These are phyloP conservation scores for Coemansia sp. DNA, from an alignment of 192 early-diverging fungal genomes.

Conservation along the genomic window DNA sequence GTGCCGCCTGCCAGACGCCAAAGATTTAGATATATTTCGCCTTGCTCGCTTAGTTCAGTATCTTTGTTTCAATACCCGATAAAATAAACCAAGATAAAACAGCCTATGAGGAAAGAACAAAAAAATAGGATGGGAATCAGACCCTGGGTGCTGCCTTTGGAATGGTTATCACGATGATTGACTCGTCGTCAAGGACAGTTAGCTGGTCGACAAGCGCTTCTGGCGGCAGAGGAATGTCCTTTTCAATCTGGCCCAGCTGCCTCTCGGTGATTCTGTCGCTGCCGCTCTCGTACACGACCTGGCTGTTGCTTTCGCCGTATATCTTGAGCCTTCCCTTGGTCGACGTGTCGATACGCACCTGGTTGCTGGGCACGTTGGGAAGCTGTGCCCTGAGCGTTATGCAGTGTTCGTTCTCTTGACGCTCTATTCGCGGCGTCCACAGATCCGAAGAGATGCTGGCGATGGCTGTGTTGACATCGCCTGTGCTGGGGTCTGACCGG, in stretches of 20 bases:
- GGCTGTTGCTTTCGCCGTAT: constrained; percentile 43
- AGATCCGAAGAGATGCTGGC: constrained; percentile 37
- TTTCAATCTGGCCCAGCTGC: constrained; percentile 55
- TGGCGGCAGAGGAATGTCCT: constrained; percentile 47
- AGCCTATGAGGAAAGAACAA: no score
- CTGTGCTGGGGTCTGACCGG: constrained; percentile 3
- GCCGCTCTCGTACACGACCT: constrained; percentile 28
- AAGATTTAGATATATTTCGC: constrained; percentile 22
- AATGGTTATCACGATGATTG: background rate
- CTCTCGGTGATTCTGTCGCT: constrained; percentile 41
- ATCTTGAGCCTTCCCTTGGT: constrained; percentile 47
- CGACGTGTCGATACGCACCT: constrained; percentile 37
- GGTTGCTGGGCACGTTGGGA: constrained; percentile 41
- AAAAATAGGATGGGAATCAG: no score
- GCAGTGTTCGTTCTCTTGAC: constrained; percentile 20
- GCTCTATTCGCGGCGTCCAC: constrained; percentile 42
- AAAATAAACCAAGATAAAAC: background rate
- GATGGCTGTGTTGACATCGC: constrained; percentile 37
- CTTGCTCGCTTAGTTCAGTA: background rate
- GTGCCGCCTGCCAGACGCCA: constrained; percentile 4
- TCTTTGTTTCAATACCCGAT: background rate
- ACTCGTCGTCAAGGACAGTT: constrained; percentile 20
- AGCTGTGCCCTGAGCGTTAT: constrained; percentile 26
- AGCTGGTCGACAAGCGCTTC: constrained; percentile 35
- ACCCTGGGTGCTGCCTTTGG: background rate